These are phyloP conservation scores for Neurospora sp. DNA, from an alignment of 495 filamentous ascomycete species.

Conservation along the genomic window DNA sequence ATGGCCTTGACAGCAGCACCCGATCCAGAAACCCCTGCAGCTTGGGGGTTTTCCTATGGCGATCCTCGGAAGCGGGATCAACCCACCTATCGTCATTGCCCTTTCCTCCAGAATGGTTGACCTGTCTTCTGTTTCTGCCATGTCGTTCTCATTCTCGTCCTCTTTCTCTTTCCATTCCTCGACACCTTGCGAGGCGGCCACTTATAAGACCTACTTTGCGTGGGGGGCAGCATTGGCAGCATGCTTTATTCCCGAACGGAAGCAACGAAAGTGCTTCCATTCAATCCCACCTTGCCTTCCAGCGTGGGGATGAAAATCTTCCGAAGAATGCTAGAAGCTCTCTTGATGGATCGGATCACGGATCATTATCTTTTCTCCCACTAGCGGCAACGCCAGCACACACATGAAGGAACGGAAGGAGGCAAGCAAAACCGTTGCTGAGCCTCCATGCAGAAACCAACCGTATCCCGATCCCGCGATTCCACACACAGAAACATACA, in stretches of 20 bases:
- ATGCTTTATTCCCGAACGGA: not conserved
- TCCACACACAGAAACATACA: not conserved
- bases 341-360: not conserved
- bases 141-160: not conserved
- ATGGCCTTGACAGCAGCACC: not conserved
- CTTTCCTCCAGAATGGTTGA: not conserved
- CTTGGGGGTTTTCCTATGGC: not conserved
- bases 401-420: not conserved
- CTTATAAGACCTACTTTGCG: not conserved
- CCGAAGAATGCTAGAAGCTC: not conserved
- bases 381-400: not conserved
- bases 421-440: not conserved
- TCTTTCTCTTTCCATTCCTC: not conserved
- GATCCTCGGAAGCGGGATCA: not conserved
- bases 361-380: not conserved
- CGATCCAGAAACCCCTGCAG: not conserved
- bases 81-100: not conserved
- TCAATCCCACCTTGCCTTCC: not conserved
- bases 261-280: not conserved
- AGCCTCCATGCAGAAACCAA: not conserved
- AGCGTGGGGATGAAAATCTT: not conserved
- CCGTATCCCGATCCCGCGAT: not conserved
- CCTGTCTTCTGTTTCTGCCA: not conserved
- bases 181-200: not conserved
- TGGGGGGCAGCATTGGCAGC: not conserved